Conservation (phyloP, 192 early-diverging fungal genomes). For the Linnemannia exigua region DNA sequence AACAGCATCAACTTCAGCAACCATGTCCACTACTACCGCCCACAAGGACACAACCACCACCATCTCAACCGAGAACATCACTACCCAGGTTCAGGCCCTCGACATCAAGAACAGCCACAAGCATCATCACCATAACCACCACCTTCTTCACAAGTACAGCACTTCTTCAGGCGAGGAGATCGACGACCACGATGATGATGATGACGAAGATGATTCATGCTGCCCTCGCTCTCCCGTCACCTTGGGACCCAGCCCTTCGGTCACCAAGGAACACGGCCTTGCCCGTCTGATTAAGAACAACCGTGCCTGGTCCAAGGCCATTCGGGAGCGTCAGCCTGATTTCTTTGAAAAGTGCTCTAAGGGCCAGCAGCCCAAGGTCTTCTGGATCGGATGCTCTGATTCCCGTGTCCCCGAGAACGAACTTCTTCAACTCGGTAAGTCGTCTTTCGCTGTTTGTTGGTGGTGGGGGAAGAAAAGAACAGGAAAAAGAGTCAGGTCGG, state of each 20-base stretch:
- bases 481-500: not conserved
- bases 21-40: conserved; percentile 10
- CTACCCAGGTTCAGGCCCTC: conserved; percentile 27
- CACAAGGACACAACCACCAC: not conserved
- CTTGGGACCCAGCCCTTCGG: conserved; percentile 39
- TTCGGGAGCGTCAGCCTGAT: conserved; percentile 70
- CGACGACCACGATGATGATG: conserved; percentile 12
- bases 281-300: conserved; percentile 66
- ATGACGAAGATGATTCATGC: conserved; percentile 36
- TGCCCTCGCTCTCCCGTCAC: conserved; percentile 47
- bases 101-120: conserved; percentile 8
- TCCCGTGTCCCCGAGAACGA: conserved; percentile 92
- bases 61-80: not conserved
- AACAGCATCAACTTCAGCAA: too few relatives aligned
- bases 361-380: conserved; percentile 86
- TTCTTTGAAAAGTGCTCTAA: conserved; percentile 82
- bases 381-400: conserved; percentile 96
- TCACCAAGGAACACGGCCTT: conserved; percentile 29
- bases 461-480: not conserved
- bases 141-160: conserved; percentile 45
- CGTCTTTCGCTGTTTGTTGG: not conserved
- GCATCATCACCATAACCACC: conserved; percentile 16
- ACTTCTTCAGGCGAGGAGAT: not conserved
- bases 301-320: conserved; percentile 71
- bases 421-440: conserved; percentile 67